Base-by-base conservation (phyloP, 1,284 basidiomycete genomes). In the Pyrrhoderma noxium region DNA sequence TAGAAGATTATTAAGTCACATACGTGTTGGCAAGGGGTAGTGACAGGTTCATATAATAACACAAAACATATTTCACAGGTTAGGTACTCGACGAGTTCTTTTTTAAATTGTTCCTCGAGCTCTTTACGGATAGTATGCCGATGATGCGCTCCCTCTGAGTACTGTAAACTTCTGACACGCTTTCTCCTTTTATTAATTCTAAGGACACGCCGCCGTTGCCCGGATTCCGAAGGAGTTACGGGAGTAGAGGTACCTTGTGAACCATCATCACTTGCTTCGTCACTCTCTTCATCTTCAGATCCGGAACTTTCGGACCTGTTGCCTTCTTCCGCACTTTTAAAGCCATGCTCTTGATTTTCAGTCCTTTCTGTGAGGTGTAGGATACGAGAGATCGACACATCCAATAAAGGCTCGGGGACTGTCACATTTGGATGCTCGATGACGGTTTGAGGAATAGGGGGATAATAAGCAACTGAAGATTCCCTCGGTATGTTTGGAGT, bases 21-120 rank as follows among this genome's bases (percentile, higher is more conserved):
- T 63, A 89, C 89, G 69, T 97, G 93, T 64, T 95, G 93, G 65
- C 94, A 97, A 2, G 89, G 89, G 1, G 93, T 91, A 7, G 94
- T 97, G 52, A 94, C 74, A 1, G 93, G 93, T 56, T 91, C 80
- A 69, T 85, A 83, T 53, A 94, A 73, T 36, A 95, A 69, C 64
- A 79, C 76, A 61, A 90, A 88, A 68, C 94, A 97, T 31, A 97
- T 91, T 65, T 94, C 89, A 65, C 93, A 97, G 25, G 83, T 85
- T 47, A 95, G 72, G 60, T 93, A 85, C 8, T 76, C 64, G 23
- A 79, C 64, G 4, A 96, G 73, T 42, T 88, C 83, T 63, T 88
- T 89, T 61, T 81, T 74, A 57, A 90, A 80, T 40, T 66, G 64
- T 37, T 47, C 53, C 14, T 47, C 49, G 45, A 43, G 34, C 13